These are phyloP conservation scores for Lichtheimia hyalospora DNA, from an alignment of 371 early-diverging fungal genomes.

Conservation along the genomic window DNA sequence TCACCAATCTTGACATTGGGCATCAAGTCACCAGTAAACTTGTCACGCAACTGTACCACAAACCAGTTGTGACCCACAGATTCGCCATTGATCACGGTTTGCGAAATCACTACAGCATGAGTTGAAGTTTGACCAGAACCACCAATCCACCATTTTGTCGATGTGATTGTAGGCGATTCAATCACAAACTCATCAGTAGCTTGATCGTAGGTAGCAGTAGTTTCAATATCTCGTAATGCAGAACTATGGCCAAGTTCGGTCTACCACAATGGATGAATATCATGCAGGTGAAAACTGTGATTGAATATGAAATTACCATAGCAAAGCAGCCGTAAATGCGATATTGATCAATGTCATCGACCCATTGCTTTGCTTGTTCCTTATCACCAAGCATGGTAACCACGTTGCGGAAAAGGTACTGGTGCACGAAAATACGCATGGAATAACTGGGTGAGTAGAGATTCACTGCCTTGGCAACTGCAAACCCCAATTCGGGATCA, in stretches of 20 bases:
- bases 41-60: slow-evolving; percentile 82
- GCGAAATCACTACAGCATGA: slow-evolving; percentile 65
- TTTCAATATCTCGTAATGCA: slow-evolving; percentile 85
- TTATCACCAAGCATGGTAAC: slow-evolving; percentile 58
- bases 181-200: slow-evolving; percentile 78
- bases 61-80: slow-evolving; percentile 80
- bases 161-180: slow-evolving; percentile 80
- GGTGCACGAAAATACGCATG: slow-evolving; percentile 67
- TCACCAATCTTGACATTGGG: slow-evolving; percentile 86
- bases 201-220: slow-evolving; percentile 81
- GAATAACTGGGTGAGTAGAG: slow-evolving; percentile 61
- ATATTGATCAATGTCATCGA: slow-evolving; percentile 51
- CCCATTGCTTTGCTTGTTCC: slow-evolving; percentile 59
- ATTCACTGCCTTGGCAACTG: slow-evolving; percentile 18
- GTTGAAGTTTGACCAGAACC: slow-evolving; percentile 82
- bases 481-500: slow-evolving; percentile 9
- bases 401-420: slow-evolving; percentile 56
- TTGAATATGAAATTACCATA: slow-evolving; percentile 15
- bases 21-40: slow-evolving; percentile 66
- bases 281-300: too few relatives aligned
- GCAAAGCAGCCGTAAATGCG: slow-evolving; percentile 69
- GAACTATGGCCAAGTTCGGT: slow-evolving; percentile 79
- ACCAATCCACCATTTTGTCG: slow-evolving; percentile 96
- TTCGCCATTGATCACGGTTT: slow-evolving; percentile 67
- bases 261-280: slow-evolving; percentile 13